Base-by-base conservation (phyloP, 1,139 yeast genomes). In the Blastobotrys apis region DNA sequence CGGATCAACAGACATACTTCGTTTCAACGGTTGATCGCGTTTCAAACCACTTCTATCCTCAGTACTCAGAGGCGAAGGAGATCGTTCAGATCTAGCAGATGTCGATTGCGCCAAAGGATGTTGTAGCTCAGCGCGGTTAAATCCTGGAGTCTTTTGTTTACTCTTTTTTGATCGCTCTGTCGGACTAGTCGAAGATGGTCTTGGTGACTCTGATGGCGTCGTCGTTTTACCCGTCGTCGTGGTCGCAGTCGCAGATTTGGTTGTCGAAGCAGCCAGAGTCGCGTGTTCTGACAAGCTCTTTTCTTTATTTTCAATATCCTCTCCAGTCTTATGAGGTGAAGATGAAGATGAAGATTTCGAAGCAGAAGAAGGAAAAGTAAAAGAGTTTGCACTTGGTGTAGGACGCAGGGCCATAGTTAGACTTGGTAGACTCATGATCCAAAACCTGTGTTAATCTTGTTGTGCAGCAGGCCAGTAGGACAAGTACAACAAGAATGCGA, bases 1-100 rank as follows among this genome's bases (percentile, higher is more conserved):
- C 2, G 44, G 44, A 34, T 41, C 39, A 19, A 35, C 44, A 5
- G 44, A 41, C 44, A 41, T 41, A 19, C 44, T 41, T 12, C 44
- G 34, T 16, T 22, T 29, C 29, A 35, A 27, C 3, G 43, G n/a
- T n/a, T n/a, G n/a, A n/a, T n/a, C n/a, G n/a, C n/a, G n/a, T 13
- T 12, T 5, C 17, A 4, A 12, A 13, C 33, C 17, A 13, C 33
- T 15, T 9, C 19, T 31, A 15, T 34, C 30, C 15, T 34, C n/a
- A 34, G 19, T 4, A n/a, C 19, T 22, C 5, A 23, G 16, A 3
- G 38, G 38, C 5, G 38, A 34, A 4, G 38, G 38, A 4, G 38
- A 34, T 21, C 38, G 21, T 3, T 10, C 15, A 10, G 37, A 33
- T 17, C 26, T 33, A 13, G 23, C 21, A 17, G 37, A 19, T 8